These are phyloP conservation scores for Ogataea hybrid DNA, from an alignment of 1,139 yeast species.

Conservation along the genomic window DNA sequence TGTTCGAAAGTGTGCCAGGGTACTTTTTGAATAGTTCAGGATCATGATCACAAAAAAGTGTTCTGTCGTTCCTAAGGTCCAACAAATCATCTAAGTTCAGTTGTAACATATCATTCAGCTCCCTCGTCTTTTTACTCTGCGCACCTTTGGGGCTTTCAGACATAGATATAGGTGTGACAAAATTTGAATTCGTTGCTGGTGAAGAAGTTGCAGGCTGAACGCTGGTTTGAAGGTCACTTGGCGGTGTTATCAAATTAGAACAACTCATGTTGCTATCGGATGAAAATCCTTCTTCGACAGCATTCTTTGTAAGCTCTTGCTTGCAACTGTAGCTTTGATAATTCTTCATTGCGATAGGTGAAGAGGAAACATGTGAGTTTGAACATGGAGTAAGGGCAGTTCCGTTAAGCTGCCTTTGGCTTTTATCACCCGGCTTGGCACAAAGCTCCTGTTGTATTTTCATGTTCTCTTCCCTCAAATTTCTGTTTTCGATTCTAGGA, in stretches of 20 bases:
- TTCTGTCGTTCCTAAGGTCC: conserved; percentile 25
- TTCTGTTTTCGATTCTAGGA: conserved; percentile 34
- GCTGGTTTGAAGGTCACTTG: conserved; percentile 15
- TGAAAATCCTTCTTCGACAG: background rate
- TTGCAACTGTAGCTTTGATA: conserved; percentile 1
- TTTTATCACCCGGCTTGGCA: background rate
- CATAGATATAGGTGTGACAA: conserved; percentile 19
- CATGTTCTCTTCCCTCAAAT: conserved; percentile 28
- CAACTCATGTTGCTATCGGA: background rate
- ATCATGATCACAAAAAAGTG: conserved; percentile 21
- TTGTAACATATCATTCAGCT: conserved; percentile 13
- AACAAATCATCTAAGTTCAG: conserved; percentile 25
- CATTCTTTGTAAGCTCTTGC: background rate
- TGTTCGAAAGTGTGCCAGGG: conserved; percentile 2
- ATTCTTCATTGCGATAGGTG: conserved; percentile 14
- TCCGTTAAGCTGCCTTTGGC: background rate
- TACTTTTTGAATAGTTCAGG: conserved; percentile 23
- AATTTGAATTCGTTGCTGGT: conserved; percentile 1
- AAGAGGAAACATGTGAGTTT: conserved; percentile 18
- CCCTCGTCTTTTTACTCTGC: conserved; percentile 3
- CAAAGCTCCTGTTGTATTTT: conserved; percentile 4
- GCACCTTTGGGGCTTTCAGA: conserved; percentile 17
- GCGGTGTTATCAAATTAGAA: conserved; percentile 18
- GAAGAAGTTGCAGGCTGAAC: background rate
- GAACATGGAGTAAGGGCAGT: conserved; percentile 25